These are phyloP conservation scores for Yarrowia sp. DNA, from an alignment of 805 yeast species.

Conservation along the genomic window DNA sequence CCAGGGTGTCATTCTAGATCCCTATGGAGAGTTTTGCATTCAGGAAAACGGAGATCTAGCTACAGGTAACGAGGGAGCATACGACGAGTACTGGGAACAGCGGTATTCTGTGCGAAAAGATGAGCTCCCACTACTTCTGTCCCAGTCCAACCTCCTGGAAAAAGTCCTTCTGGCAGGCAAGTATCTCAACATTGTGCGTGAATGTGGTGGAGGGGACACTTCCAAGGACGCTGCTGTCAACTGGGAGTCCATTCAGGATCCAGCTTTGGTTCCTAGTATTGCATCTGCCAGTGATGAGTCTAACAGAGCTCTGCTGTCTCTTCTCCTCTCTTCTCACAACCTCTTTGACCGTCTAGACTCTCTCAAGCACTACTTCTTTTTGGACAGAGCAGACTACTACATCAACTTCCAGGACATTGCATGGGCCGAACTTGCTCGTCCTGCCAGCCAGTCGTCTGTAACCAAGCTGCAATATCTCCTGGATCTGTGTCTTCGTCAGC, in stretches of 20 bases:
- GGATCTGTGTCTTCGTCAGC: conserved; percentile 52
- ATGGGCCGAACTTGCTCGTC: conserved; percentile 60
- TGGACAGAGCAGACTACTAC: conserved; percentile 60
- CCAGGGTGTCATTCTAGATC: conserved; percentile 76
- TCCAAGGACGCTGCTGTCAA: conserved; percentile 49
- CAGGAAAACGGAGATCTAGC: conserved; percentile 50
- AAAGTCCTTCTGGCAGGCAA: conserved; percentile 85
- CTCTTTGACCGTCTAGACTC: conserved; percentile 57
- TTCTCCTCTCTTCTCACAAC: conserved; percentile 67
- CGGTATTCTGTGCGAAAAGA: conserved; percentile 76
- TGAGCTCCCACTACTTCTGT: conserved; percentile 73
- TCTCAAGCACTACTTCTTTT: conserved; percentile 65
- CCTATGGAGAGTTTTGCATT: conserved; percentile 83
- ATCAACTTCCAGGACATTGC: conserved; percentile 61
- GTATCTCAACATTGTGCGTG: conserved; percentile 72
- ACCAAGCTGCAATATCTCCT: conserved; percentile 51
- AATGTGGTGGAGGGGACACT: conserved; percentile 58
- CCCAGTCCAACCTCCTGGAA: conserved; percentile 59
- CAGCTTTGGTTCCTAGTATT: conserved; percentile 62
- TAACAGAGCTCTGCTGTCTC: conserved; percentile 62
- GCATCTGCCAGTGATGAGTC: conserved; percentile 71
- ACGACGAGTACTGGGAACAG: conserved; percentile 55
- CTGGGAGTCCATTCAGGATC: conserved; percentile 52
- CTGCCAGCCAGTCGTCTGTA: conserved; percentile 46
- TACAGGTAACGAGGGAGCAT: conserved; percentile 45